Evolutionary conservation across 73 alveolate species (phyloP).

Genomic region (Tetrahymena malaccensis): DNA sequence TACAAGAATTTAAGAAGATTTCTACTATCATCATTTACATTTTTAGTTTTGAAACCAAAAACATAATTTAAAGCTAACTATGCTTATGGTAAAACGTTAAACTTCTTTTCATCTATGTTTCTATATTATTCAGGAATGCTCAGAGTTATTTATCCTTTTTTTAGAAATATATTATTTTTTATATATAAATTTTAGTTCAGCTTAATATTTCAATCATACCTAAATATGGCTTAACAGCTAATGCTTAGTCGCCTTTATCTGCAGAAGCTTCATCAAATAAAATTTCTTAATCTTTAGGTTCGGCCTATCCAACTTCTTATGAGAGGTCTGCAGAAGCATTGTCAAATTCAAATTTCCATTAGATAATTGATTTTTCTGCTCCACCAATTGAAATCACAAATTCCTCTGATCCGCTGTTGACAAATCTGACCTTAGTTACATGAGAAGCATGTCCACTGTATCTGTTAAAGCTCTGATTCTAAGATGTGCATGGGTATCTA

Average conservation of each 20-base stretch:
- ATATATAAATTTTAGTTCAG: not conserved
- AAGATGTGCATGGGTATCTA: conserved; percentile 81
- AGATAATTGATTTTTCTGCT: conserved; percentile 86
- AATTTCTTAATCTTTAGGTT: not conserved
- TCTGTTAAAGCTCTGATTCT: conserved; percentile 72
- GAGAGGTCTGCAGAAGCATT: conserved; percentile 54
- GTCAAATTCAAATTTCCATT: conserved; percentile 72
- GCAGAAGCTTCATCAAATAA: not conserved
- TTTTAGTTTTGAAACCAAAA: conserved; percentile 66
- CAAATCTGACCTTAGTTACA: conserved; percentile 89
- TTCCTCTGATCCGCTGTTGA: conserved; percentile 45
- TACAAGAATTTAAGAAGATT: conserved; percentile 72
- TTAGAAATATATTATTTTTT: not conserved
- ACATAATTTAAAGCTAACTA: conserved; percentile 72
- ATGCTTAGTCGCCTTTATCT: conserved; percentile 17
- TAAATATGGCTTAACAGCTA: not conserved
- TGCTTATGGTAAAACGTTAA: conserved; percentile 75
- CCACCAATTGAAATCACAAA: conserved; percentile 94
- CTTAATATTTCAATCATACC: not conserved
- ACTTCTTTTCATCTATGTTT: not conserved
- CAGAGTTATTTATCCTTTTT: conserved; percentile 76
- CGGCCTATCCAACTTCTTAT: conserved; percentile 31
- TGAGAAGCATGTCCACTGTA: conserved; percentile 67
- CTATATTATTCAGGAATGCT: conserved; percentile 23
- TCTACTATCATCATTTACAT: conserved; percentile 82